Evolutionary conservation across 2,329 filamentous ascomycete species (phyloP), one percentile per base, ranked within the genome.

Genomic region (Hyphodiscus sp.): DNA sequence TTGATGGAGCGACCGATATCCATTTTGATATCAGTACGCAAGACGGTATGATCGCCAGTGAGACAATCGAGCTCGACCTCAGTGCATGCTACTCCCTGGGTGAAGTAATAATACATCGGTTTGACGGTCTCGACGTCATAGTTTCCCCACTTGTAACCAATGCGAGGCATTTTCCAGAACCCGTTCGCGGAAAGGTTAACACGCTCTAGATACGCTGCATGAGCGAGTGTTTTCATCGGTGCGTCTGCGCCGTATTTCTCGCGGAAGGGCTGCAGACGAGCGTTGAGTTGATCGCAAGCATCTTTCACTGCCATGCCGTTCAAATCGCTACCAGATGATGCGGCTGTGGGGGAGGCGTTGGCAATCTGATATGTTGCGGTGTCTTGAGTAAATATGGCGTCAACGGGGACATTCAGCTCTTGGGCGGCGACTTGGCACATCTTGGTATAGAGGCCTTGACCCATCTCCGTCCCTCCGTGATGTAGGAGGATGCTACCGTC

Each of bases 381-480:
- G 67, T 97, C 92, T 2, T 89, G 91, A 63, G 96, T 95, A 73
- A 87, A 89, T 55, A 97, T 88, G 55, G 80, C 79, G 20, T 87
- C 83, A 50, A 91, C 76, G 0, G 91, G 89, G 0, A 96, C 86
- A 38, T 81, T 72, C 1, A 97, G 81, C 1, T 91, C 89, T 71
- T 97, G 88, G 0, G 92, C 91, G 0, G 91, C 89, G 55, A 97
- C 89, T 79, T 94, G 92, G 42, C 81, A 85, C 84, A 97, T 95
- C 74, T 97, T 97, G 13, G 92, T 97, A 72, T 97, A 88, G 4
- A 97, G 76, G 6, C 62, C 92, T 71, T 97, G 92, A 8, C 92
- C 92, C 92, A 97, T 97, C 71, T 97, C 92, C 0, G 90, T 95
- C 55, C 92, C 92, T 48, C 92, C 92, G 63, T 97, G 92, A 1